Evolutionary conservation across 2,329 filamentous ascomycete species (phyloP).

Genomic region (Diaporthe sp.): DNA sequence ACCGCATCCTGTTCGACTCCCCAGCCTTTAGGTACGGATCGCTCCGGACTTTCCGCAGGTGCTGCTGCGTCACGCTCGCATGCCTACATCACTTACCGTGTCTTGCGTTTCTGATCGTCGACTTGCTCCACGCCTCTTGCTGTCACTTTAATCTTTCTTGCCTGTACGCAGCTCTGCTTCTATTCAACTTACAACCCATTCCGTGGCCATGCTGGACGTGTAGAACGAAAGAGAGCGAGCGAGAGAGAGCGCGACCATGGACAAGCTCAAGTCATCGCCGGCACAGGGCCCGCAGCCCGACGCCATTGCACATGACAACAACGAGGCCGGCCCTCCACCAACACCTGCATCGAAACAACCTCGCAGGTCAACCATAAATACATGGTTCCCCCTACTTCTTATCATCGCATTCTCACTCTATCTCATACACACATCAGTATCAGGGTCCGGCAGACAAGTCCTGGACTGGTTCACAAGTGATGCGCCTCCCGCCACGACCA

Average conservation of each 20-base stretch:
- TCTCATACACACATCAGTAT: neutral
- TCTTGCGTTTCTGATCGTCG: neutral
- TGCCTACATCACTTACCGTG: neutral
- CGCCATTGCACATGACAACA: neutral
- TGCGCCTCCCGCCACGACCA: neutral
- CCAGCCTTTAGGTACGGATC: neutral
- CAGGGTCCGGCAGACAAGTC: neutral
- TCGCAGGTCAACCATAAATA: neutral
- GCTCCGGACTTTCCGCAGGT: neutral
- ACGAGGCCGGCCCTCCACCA: neutral
- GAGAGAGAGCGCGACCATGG: neutral
- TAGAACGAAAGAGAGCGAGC: neutral
- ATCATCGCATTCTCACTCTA: neutral
- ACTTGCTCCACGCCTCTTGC: neutral
- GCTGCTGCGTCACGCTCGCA: neutral
- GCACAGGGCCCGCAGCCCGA: neutral
- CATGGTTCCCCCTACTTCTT: neutral
- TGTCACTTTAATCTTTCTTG: neutral
- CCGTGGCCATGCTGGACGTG: neutral
- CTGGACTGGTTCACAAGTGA: conserved; percentile 9
- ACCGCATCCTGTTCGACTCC: neutral
- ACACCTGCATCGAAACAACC: neutral
- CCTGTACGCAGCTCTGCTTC: neutral
- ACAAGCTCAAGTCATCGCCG: neutral
- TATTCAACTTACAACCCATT: neutral